These are phyloP conservation scores for Decorospora gaudefroyi DNA, from an alignment of 2,329 filamentous ascomycete genomes.

Conservation along the genomic window DNA sequence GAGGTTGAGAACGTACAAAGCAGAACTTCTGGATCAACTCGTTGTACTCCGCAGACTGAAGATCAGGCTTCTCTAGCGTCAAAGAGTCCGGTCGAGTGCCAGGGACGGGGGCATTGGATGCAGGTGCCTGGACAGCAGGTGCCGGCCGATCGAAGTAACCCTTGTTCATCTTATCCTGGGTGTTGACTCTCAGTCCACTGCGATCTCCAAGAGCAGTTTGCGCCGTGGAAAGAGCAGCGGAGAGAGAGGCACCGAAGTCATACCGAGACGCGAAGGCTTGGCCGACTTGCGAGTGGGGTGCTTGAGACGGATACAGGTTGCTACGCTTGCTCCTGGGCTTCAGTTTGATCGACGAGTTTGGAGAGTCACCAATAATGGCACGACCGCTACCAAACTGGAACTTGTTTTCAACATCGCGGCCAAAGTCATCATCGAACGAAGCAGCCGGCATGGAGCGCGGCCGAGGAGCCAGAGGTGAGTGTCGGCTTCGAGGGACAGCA, in stretches of 20 bases:
- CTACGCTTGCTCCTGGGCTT: conserved; percentile 67
- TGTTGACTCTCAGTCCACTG: conserved; percentile 52
- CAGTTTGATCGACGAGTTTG: conserved; percentile 64
- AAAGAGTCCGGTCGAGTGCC: conserved; percentile 58
- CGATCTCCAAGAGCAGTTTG: conserved; percentile 66
- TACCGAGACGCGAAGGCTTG: conserved; percentile 91
- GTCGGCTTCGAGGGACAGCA: conserved; percentile 56
- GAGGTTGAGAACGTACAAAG: conserved; percentile 80
- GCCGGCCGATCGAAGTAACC: conserved; percentile 49
- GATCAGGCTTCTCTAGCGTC: conserved; percentile 66
- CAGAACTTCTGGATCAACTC: conserved; percentile 99
- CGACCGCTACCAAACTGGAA: conserved; percentile 52
- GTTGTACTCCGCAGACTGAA: conserved; percentile 89
- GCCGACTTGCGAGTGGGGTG: conserved; percentile 57
- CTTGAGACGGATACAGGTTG: conserved; percentile 65
- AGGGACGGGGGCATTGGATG: conserved; percentile 44
- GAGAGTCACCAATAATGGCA: conserved; percentile 62
- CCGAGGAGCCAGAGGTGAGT: conserved; percentile 53
- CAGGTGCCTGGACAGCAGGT: conserved; percentile 43
- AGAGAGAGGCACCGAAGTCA: conserved; percentile 91
- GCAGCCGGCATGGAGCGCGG: conserved; percentile 54
- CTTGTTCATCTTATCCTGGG: conserved; percentile 21
- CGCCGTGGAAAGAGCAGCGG: conserved; percentile 76
- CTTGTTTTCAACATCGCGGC: conserved; percentile 58
- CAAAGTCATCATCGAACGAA: conserved; percentile 71